These are phyloP conservation scores for Saitozyma sp. DNA, from an alignment of 768 basidiomycete species.

Conservation along the genomic window DNA sequence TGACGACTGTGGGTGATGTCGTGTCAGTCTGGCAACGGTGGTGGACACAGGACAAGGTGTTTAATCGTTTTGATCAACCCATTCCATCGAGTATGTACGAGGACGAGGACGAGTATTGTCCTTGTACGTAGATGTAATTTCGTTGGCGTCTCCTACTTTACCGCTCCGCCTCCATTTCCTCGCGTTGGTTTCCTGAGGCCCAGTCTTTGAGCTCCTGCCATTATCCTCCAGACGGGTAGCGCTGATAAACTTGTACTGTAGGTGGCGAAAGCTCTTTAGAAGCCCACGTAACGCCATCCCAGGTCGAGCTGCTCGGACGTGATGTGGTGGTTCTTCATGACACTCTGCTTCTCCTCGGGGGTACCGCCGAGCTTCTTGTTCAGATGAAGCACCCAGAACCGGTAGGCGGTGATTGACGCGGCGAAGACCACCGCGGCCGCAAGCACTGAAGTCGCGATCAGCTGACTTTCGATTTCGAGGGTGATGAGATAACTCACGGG, in stretches of 20 bases:
- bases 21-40: no score
- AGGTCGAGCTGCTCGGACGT: background rate
- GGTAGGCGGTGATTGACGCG: conserved; percentile 32
- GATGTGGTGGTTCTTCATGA: background rate
- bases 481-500: conserved; percentile 17
- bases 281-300: background rate
- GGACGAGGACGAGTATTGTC: no score
- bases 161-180: background rate
- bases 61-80: no score
- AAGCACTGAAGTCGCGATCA: conserved; percentile 19
- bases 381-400: conserved; percentile 34
- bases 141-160: no score
- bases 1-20: no score
- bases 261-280: background rate
- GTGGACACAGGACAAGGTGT: no score
- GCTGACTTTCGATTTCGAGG: background rate
- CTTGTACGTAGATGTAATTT: no score
- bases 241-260: background rate
- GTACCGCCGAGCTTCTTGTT: conserved; percentile 31
- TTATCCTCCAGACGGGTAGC: background rate
- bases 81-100: no score
- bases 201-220: background rate
- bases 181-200: background rate
- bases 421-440: conserved; percentile 26
- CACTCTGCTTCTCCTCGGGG: conserved; percentile 2